phyloP scores from a whole-genome alignment of 306 rosid genomes.

The Boehmeria nivea region DNA sequence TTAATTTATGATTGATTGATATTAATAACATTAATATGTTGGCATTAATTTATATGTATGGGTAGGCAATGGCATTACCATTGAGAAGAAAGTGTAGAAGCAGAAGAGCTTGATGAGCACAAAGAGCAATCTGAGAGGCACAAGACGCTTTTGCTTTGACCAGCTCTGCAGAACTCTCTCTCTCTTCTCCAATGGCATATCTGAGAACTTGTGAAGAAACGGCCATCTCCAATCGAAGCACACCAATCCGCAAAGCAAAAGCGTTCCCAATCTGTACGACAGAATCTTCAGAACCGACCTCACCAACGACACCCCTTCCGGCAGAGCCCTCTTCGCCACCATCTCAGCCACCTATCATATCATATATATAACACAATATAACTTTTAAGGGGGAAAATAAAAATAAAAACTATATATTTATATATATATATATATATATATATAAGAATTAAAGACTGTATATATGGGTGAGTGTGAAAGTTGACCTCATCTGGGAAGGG shows the following conservation, averaged over 20 bases:
- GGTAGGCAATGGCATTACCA: constrained; percentile 34
- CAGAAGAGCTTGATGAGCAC: constrained; percentile 51
- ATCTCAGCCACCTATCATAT: constrained; percentile 66
- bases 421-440: not conserved
- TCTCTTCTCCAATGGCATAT: constrained; percentile 66
- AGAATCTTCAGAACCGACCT: constrained; percentile 39
- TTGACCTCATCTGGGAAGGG: constrained; percentile 81
- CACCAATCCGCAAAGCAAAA: constrained; percentile 55
- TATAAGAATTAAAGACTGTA: not conserved
- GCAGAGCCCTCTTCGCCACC: constrained; percentile 33
- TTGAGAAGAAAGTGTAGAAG: constrained; percentile 66
- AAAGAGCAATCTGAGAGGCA: constrained; percentile 48
- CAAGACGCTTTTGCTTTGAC: constrained; percentile 43
- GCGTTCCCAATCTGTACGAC: constrained; percentile 64
- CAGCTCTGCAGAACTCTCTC: constrained; percentile 56
- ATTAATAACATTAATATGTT: no score
- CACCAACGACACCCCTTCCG: constrained; percentile 41
- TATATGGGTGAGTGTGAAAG: no score
- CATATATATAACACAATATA: not conserved
- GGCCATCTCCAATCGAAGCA: constrained; percentile 74
- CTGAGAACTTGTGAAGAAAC: constrained; percentile 60
- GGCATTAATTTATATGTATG: no score
- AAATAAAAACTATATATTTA: not conserved
- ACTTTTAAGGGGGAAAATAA: not conserved
- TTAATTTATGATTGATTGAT: no score